Evolutionary conservation across 2,329 filamentous ascomycete genomes (phyloP).

Genomic region (Bimuria novae-zelandiae): DNA sequence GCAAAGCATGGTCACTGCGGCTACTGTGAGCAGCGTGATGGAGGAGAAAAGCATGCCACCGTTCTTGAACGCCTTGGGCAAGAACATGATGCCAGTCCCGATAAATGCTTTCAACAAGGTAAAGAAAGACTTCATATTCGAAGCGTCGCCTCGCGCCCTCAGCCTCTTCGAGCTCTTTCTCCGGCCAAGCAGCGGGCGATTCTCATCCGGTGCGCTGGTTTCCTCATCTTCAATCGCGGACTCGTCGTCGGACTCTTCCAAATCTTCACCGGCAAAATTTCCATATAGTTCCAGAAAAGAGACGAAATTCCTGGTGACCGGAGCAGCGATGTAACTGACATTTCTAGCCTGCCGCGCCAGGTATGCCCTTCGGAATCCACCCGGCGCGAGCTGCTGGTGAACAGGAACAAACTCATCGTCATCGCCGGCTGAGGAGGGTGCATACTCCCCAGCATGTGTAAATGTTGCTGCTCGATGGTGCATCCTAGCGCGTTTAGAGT

Average conservation of each 20-base stretch:
- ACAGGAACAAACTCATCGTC: conserved; percentile 45
- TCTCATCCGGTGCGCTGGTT: conserved; percentile 59
- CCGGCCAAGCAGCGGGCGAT: conserved; percentile 63
- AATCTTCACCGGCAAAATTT: conserved; percentile 75
- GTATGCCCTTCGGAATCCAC: conserved; percentile 60
- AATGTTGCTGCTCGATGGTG: conserved; percentile 69
- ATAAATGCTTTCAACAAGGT: conserved; percentile 79
- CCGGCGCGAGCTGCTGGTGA: conserved; percentile 54
- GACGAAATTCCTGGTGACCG: conserved; percentile 71
- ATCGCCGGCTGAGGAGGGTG: conserved; percentile 32
- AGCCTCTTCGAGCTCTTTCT: conserved; percentile 57
- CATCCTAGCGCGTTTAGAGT: conserved; percentile 51
- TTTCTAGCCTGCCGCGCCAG: conserved; percentile 49
- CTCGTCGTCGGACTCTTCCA: conserved; percentile 63
- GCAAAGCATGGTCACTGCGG: conserved; percentile 69
- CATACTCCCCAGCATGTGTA: conserved; percentile 55
- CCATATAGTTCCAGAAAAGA: conserved; percentile 78
- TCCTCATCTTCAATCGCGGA: conserved; percentile 58
- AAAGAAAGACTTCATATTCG: conserved; percentile 75
- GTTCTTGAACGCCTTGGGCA: conserved; percentile 79
- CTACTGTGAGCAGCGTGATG: conserved; percentile 67
- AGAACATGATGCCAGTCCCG: conserved; percentile 80
- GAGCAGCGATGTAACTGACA: conserved; percentile 52
- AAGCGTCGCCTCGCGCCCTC: conserved; percentile 63
- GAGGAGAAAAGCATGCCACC: conserved; percentile 77